These are phyloP conservation scores for Beauveria caledonica DNA, from an alignment of 2,329 filamentous ascomycete genomes.

Conservation along the genomic window DNA sequence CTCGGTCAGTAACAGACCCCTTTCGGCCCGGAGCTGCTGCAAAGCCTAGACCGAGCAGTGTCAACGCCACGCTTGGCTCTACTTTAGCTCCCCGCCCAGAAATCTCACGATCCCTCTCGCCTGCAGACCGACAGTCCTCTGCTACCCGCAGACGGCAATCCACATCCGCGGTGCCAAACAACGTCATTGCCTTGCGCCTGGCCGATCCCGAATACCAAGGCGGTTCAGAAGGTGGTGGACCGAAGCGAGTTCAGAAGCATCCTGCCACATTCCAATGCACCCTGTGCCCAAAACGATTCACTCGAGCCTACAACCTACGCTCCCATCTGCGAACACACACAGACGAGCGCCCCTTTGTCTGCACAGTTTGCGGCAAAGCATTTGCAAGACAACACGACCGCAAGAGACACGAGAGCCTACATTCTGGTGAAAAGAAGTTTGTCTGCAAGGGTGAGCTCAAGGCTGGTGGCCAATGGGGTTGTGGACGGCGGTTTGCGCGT, in stretches of 20 bases:
- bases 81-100: slow-evolving; percentile 37
- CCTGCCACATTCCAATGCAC: slow-evolving; percentile 94
- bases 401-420: slow-evolving; percentile 91
- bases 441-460: slow-evolving; percentile 90
- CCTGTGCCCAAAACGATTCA: slow-evolving; percentile 92
- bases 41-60: slow-evolving; percentile 30
- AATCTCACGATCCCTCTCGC: slow-evolving; percentile 46
- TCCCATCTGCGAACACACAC: slow-evolving; percentile 95
- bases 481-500: slow-evolving; percentile 83
- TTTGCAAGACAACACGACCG: slow-evolving; percentile 96
- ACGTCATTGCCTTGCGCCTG: slow-evolving; percentile 74
- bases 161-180: slow-evolving; percentile 54
- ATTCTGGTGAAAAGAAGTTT: slow-evolving; percentile 98
- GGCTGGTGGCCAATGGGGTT: slow-evolving; percentile 79
- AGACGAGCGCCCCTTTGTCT: slow-evolving; percentile 94
- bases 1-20: slow-evolving; percentile 51
- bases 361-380: slow-evolving; percentile 92
- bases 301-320: slow-evolving; percentile 89
- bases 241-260: slow-evolving; percentile 91
- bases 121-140: slow-evolving; percentile 43
- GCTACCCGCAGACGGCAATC: slow-evolving; percentile 45
- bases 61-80: slow-evolving; percentile 33
- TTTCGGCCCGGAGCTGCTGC: slow-evolving; percentile 40
- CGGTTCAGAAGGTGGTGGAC: slow-evolving; percentile 48
- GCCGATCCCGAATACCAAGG: slow-evolving; percentile 80